Conservation (phyloP, 2,329 filamentous ascomycete species). For the Blastomyces percursus region DNA sequence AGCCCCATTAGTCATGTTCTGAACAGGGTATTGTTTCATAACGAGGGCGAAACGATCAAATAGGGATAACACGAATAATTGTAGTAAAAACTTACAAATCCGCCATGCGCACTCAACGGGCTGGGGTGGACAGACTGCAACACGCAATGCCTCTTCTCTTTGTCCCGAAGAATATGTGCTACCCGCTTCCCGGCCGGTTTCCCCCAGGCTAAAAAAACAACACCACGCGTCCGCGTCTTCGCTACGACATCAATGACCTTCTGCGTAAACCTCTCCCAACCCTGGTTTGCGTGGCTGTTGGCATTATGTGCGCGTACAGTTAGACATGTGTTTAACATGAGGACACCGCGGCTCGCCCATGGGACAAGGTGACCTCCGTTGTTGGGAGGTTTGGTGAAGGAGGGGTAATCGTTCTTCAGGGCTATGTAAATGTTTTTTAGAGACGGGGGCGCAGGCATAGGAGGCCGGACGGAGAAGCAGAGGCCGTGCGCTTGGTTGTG, state of each 20-base stretch:
- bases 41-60: not conserved
- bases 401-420: slow-evolving; percentile 77
- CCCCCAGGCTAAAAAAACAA: slow-evolving; percentile 95
- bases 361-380: slow-evolving; percentile 74
- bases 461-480: slow-evolving; percentile 86
- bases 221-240: slow-evolving; percentile 62
- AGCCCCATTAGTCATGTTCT: not conserved
- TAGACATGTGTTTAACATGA: slow-evolving; percentile 88
- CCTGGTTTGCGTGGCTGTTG: slow-evolving; percentile 71
- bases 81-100: slow-evolving; percentile 50
- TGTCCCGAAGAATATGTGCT: slow-evolving; percentile 56
- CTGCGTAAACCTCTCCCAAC: slow-evolving; percentile 91
- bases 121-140: slow-evolving; percentile 84
- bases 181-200: slow-evolving; percentile 72
- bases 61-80: not conserved
- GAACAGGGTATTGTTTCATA: not conserved
- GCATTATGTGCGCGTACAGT: slow-evolving; percentile 85
- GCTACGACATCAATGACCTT: slow-evolving; percentile 80
- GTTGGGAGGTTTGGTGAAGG: slow-evolving; percentile 63
- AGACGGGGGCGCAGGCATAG: slow-evolving; percentile 77
- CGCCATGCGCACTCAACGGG: slow-evolving; percentile 71
- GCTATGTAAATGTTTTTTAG: slow-evolving; percentile 88
- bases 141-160: slow-evolving; percentile 61
- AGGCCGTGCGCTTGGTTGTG: slow-evolving; percentile 90
- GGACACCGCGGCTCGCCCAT: slow-evolving; percentile 86